Evolutionary conservation across 768 basidiomycete genomes (phyloP).

Genomic region (Suillus decipiens): DNA sequence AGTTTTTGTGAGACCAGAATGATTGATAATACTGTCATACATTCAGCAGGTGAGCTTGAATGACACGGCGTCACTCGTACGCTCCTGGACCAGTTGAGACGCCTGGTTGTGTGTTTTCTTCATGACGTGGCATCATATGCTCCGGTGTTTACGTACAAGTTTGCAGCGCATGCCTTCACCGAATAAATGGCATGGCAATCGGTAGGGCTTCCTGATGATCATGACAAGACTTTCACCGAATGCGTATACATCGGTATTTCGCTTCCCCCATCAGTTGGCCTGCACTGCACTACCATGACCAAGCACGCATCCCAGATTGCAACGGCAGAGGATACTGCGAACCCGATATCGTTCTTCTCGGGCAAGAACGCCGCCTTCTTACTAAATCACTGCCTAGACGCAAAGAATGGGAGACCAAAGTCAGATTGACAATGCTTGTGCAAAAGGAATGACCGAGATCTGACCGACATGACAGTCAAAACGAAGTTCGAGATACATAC

Average conservation of each 20-base stretch:
- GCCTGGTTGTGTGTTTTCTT: neutral
- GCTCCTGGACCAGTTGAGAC: constrained; percentile 19
- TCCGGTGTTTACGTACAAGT: neutral
- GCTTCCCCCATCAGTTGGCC: neutral
- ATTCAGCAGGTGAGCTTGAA: too few species aligned
- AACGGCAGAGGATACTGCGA: neutral
- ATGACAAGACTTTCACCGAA: neutral
- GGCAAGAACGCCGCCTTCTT: constrained; percentile 28
- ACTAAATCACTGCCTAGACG: constrained; percentile 25
- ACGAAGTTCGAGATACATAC: neutral
- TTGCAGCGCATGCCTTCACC: neutral
- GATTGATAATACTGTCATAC: neutral
- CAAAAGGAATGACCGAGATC: neutral
- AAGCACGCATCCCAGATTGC: neutral
- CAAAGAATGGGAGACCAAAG: neutral
- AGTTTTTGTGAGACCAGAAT: neutral
- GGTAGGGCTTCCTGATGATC: neutral
- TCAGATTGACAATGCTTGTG: neutral
- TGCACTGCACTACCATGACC: neutral
- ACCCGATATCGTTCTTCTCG: constrained; percentile 32
- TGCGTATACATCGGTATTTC: neutral
- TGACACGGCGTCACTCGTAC: constrained; percentile 2
- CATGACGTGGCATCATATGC: too few species aligned
- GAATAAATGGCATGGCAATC: neutral
- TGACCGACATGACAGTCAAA: neutral